A percentile compares a stretch with the other conserved stretches of the same genome.
Evolutionary conservation across 345 rosid species (phyloP).

Genomic region (Litchi chinensis): DNA sequence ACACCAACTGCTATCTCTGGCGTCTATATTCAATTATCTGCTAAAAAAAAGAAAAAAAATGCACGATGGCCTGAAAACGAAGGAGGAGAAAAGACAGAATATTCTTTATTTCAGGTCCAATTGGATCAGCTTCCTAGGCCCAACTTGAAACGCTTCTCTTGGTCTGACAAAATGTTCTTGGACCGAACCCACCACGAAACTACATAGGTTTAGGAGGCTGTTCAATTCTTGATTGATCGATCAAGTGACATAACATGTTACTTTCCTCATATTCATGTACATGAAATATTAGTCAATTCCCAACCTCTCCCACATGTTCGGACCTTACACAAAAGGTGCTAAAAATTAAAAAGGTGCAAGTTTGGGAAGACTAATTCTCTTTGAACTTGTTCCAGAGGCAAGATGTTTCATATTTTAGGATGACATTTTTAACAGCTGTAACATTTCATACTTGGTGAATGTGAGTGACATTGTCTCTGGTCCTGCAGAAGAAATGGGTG

Average conservation of each 20-base stretch:
- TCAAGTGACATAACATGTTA: background rate
- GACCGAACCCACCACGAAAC: background rate
- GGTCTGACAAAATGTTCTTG: background rate
- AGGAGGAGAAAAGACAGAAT: background rate
- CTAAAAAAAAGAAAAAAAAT: background rate
- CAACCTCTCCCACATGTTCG: background rate
- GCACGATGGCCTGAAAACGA: too few relatives aligned
- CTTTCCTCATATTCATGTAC: background rate
- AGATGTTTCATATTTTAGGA: too few relatives aligned
- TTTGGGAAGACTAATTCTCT: background rate
- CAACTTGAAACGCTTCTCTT: background rate
- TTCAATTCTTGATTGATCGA: background rate
- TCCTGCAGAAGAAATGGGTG: background rate
- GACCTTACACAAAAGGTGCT: background rate
- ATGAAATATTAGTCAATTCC: background rate
- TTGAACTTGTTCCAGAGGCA: too few relatives aligned
- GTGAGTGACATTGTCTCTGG: background rate
- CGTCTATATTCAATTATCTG: background rate
- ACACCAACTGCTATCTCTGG: background rate
- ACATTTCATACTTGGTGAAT: too few relatives aligned
- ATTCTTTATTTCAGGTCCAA: background rate
- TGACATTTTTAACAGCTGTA: too few relatives aligned
- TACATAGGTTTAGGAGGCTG: too few relatives aligned
- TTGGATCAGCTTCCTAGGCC: constrained; percentile 3
- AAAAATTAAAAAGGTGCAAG: background rate